Base-by-base conservation (phyloP, 2,329 filamentous ascomycete genomes). In the Cytospora piceicola region DNA sequence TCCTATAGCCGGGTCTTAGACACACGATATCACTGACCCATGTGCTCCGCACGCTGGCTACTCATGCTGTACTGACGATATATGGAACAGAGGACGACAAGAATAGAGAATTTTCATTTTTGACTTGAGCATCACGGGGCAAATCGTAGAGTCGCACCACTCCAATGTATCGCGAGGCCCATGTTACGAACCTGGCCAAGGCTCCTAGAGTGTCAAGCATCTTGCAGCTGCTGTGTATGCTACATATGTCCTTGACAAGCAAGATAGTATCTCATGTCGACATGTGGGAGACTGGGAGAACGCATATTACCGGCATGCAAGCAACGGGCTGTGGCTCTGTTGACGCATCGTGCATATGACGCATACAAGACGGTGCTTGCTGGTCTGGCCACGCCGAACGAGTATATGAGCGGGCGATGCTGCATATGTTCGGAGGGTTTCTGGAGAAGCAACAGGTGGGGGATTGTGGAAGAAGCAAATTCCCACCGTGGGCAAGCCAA, bases 141-240 rank as follows among this genome's bases (percentile, higher is more conserved):
- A 55, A 2, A 34, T 29, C 22, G 15, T 27, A 2, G 51, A 15
- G 51, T 15, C 36, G 6, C 3, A 29, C 17, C 51, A 42, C 6
- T 36, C 11, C 7, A 36, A 36, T 12, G 34, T 12, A 36, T 14
- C 34, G 34, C 34, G 12, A 36, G 9, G 15, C 34, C 11, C 14
- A 12, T 14, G 52, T 39, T 24, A 55, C 52, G 32, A 46, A 32
- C 4, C 24, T 54, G 32, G 6, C 24, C 32, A 4, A 42, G 24
- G 29, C 32, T n/a, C 27, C 27, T 29, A 5, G 5, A 29, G 27
- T 29, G 34, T 46, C 24, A 11, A 27, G 34, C 24, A 55, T 42
- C 51, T 61, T 34, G 34, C 51, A 24, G 59, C 34, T 55, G 51
- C 51, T 42, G 59, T 55, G 27, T 24, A 24, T 30, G 59, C 34